Conservation (phyloP, 176 grass and related monocot genomes). For the Oryza glaberrima region DNA sequence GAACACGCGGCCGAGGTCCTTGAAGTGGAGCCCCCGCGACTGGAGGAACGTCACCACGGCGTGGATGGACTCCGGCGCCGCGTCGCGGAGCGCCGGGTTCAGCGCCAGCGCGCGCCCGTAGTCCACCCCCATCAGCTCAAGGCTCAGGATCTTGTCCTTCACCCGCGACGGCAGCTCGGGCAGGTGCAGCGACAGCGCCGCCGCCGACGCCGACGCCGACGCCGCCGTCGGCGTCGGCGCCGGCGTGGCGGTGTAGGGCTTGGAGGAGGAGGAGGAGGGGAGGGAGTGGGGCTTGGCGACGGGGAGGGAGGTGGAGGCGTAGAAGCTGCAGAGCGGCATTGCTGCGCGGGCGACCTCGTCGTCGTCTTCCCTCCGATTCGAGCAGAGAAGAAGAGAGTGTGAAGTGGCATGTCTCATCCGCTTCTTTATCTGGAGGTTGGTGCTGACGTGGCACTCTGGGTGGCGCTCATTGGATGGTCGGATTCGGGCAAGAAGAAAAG, state of each 20-base stretch:
- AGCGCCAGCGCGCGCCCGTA: slow-evolving; percentile 47
- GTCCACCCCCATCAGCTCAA: slow-evolving; percentile 83
- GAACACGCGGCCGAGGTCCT: slow-evolving; percentile 57
- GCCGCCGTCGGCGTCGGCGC: not conserved
- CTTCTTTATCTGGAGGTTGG: slow-evolving; percentile 50
- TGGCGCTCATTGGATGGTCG: slow-evolving; percentile 41
- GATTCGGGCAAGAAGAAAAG: slow-evolving; percentile 36
- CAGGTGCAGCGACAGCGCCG: slow-evolving; percentile 40
- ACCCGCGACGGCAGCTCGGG: slow-evolving; percentile 51
- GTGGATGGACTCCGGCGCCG: slow-evolving; percentile 62
- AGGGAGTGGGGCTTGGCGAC: slow-evolving; percentile 34
- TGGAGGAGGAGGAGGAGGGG: slow-evolving; percentile 34
- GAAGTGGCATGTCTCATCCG: slow-evolving; percentile 49
- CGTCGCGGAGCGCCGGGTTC: slow-evolving; percentile 57
- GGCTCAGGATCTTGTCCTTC: slow-evolving; percentile 79
- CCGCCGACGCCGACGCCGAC: not conserved
- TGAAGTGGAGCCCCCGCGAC: slow-evolving; percentile 72
- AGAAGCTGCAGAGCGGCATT: slow-evolving; percentile 60
- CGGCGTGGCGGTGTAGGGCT: not conserved
- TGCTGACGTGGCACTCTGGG: slow-evolving; percentile 38
- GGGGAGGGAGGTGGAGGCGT: slow-evolving; percentile 40
- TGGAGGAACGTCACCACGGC: slow-evolving; percentile 61
- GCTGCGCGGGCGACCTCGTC: not conserved
- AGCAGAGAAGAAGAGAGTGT: not conserved
- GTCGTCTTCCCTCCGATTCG: not conserved